phyloP scores from a whole-genome alignment of 768 basidiomycete species.

The Lactarius hengduanensis region DNA sequence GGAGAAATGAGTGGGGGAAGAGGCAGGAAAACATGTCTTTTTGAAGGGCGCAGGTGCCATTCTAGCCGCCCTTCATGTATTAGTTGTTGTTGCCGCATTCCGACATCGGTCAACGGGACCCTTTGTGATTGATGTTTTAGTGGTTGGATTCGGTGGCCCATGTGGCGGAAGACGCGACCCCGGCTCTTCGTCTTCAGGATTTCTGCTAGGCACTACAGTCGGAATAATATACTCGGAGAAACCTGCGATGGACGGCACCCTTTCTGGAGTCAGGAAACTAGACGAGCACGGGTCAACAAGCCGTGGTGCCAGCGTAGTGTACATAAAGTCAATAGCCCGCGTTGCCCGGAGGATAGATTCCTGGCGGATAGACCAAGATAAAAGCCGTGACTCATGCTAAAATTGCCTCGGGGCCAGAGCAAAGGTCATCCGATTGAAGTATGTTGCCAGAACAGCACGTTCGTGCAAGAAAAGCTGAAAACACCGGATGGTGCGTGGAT shows the following conservation, averaged over 20 bases:
- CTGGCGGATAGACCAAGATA: not conserved
- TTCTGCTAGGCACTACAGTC: not conserved
- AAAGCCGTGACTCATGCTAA: not conserved
- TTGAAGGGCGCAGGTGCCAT: slow-evolving; percentile 1
- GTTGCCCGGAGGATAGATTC: not conserved
- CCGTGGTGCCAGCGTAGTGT: not conserved
- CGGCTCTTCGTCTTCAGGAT: not conserved
- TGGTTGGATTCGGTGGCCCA: slow-evolving; percentile 6
- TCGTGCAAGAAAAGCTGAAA: not conserved
- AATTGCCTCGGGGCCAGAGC: not conserved
- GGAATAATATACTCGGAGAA: not conserved
- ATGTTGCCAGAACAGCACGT: not conserved
- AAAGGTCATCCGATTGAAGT: not conserved
- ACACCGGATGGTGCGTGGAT: not conserved
- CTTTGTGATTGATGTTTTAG: not conserved
- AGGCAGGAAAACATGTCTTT: not conserved
- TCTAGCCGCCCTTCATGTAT: not conserved
- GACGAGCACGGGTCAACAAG: not conserved
- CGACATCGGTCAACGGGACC: not conserved
- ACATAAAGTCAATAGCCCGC: not conserved
- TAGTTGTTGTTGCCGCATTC: not conserved
- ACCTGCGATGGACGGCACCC: not conserved
- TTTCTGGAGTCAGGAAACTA: not conserved
- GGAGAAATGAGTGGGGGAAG: not conserved
- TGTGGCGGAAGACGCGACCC: not conserved